Base-by-base conservation (phyloP, 2,329 filamentous ascomycete genomes). In the Pseudopithomyces maydicus region DNA sequence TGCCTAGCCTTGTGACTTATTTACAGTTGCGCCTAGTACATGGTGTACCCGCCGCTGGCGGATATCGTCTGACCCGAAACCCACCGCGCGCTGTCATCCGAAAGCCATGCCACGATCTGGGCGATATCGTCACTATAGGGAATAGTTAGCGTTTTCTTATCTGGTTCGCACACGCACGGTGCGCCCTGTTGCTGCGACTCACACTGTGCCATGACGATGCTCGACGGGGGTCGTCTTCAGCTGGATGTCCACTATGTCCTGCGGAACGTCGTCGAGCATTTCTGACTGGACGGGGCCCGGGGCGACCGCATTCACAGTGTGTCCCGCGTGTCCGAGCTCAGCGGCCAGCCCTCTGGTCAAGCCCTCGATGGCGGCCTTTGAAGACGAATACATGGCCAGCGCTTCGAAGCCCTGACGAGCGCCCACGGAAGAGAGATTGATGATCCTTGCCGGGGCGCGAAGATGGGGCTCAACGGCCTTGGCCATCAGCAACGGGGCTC, bases 261-360 rank as follows among this genome's bases (percentile, higher is more conserved):
- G 67, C 0, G 81, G 80, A 12, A 86, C 81, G 15, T 81, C 77
- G 15, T 81, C 80, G 22, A 87, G 67, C 80, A 89, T 81, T 7
- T 86, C 84, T 29, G 79, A 86, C 71, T 82, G 73, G 6, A 86
- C 82, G 0, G 86, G 85, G 0, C 86, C 86, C 0, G 85, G 85
- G 19, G 81, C 82, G 2, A 89, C 81, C 0, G 80, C 78, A 61
- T 89, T 89, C 23, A 87, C 85, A 0, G 85, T 88, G 56, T 84
- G 84, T 0, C 85, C 84, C 55, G 80, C 72, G 3, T 58, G 67
- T 0, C 85, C 85, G 8, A 88, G 73, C 71, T 89, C 86, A 0
- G 78, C 77, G 0, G 87, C 86, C 80, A 84, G 84, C 43, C 78
- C 81, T 6, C 85, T 76, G 10, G 86, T 88, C 53, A 88, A 69